A percentile compares a stretch with the other conserved stretches of the same genome.
Evolutionary conservation across 2,329 filamentous ascomycete genomes (phyloP).

Genomic region (Bertia moriformis): DNA sequence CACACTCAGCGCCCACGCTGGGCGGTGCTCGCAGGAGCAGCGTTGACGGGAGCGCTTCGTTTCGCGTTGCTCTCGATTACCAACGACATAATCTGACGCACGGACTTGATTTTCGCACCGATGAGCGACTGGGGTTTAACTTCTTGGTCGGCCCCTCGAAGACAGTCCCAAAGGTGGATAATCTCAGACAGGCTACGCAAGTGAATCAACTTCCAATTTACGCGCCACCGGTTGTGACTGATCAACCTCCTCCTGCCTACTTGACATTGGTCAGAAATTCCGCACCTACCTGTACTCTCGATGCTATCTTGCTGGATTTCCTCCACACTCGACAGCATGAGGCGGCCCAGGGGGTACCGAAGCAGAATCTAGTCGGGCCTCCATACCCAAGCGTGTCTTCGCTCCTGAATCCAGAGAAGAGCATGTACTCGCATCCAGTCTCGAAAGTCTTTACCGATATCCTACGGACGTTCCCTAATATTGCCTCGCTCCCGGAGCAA

Average conservation of each 20-base stretch:
- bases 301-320: neutral
- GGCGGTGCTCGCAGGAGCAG: neutral
- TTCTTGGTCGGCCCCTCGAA: neutral
- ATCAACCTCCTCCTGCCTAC: neutral
- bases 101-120: slow-evolving; percentile 18
- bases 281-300: neutral
- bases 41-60: neutral
- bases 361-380: slow-evolving; percentile 1
- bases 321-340: neutral
- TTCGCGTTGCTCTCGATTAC: neutral
- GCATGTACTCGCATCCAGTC: neutral
- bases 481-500: slow-evolving; percentile 1
- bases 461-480: slow-evolving; percentile 1
- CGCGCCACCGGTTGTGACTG: neutral
- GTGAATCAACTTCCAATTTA: neutral
- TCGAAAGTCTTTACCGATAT: slow-evolving; percentile 2
- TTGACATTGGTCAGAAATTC: neutral
- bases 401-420: slow-evolving; percentile 1
- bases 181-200: neutral
- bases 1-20: neutral
- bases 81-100: slow-evolving; percentile 9
- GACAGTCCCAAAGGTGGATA: neutral
- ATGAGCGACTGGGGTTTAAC: neutral
- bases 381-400: slow-evolving; percentile 1
- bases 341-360: neutral